Evolutionary conservation across 1,284 basidiomycete genomes (phyloP).

Genomic region (Pseudozyma tsukubaensis): DNA sequence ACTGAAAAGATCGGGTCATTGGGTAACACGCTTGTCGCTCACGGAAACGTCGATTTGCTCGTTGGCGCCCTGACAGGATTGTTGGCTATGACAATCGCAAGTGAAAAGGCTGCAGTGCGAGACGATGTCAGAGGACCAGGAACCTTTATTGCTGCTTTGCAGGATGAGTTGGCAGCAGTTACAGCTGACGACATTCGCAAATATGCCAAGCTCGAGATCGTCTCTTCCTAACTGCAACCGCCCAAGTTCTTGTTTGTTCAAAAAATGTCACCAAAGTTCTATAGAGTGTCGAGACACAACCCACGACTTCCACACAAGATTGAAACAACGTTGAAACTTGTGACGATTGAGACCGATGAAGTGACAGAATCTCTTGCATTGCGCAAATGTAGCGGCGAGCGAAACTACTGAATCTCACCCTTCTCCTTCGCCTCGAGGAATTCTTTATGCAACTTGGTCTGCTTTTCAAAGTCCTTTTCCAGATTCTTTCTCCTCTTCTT

Average conservation of each 20-base stretch:
- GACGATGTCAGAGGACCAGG: slow-evolving; percentile 83
- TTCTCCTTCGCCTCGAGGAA: slow-evolving; percentile 60
- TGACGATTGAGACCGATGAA: not conserved
- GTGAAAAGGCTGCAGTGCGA: slow-evolving; percentile 80
- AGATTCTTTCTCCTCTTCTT: slow-evolving; percentile 85
- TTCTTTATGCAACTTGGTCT: slow-evolving; percentile 70
- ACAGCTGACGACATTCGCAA: slow-evolving; percentile 27
- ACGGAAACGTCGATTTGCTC: slow-evolving; percentile 41
- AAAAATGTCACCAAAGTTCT: not conserved
- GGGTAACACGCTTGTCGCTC: slow-evolving; percentile 45
- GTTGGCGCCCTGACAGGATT: slow-evolving; percentile 72
- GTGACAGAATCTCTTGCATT: not conserved
- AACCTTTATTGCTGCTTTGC: slow-evolving; percentile 85
- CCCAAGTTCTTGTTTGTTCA: not conserved
- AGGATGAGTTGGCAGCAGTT: slow-evolving; percentile 77
- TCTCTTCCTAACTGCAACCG: slow-evolving; percentile 1
- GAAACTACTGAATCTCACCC: slow-evolving; percentile 52
- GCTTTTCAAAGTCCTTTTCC: slow-evolving; percentile 80
- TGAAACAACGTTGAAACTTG: too few relatives aligned
- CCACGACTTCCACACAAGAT: too few relatives aligned
- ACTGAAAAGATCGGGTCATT: slow-evolving; percentile 8
- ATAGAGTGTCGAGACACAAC: not conserved
- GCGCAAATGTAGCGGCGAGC: not conserved
- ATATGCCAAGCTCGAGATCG: slow-evolving; percentile 26
- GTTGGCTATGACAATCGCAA: slow-evolving; percentile 83